Evolutionary conservation across 441 rosid genomes (phyloP).

Genomic region (Erodium moschatum): DNA sequence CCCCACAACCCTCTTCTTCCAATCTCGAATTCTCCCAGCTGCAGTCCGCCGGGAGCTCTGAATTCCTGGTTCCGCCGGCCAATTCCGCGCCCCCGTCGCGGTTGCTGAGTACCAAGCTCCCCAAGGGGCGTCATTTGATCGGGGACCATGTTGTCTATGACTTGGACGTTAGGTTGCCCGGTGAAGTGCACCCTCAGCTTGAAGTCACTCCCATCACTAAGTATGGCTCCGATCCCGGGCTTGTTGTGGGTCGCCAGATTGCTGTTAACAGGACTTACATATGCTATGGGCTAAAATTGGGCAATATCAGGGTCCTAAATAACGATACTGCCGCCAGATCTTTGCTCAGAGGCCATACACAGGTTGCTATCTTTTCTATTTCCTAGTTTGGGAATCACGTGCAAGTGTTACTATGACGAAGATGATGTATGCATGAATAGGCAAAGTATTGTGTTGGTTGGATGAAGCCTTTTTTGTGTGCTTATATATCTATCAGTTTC

Average conservation of each 20-base stretch:
- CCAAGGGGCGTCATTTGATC: slow-evolving; percentile 51
- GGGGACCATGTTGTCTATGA: slow-evolving; percentile 48
- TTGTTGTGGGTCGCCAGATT: slow-evolving; percentile 69
- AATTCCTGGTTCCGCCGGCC: neutral
- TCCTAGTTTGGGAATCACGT: neutral
- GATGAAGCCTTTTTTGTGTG: neutral
- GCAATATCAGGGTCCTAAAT: slow-evolving; percentile 77
- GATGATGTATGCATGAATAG: neutral
- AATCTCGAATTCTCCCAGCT: too few relatives aligned
- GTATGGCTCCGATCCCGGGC: slow-evolving; percentile 72
- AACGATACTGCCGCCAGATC: slow-evolving; percentile 72
- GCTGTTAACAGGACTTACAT: slow-evolving; percentile 73
- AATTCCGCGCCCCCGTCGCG: slow-evolving; percentile 17
- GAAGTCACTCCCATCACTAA: slow-evolving; percentile 77
- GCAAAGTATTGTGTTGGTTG: neutral
- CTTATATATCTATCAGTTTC: neutral
- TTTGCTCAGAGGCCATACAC: slow-evolving; percentile 71
- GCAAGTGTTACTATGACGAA: neutral
- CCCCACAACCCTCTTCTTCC: too few relatives aligned
- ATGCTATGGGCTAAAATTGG: slow-evolving; percentile 81
- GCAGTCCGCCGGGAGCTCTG: neutral
- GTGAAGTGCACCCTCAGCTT: slow-evolving; percentile 67
- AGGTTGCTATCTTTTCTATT: slow-evolving; percentile 31
- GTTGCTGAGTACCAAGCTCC: slow-evolving; percentile 48
- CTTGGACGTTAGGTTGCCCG: slow-evolving; percentile 44